Evolutionary conservation across 352 stramenopile species (phyloP), one percentile per base, ranked within the genome.

Genomic region (Phytopythium ostracodes): DNA sequence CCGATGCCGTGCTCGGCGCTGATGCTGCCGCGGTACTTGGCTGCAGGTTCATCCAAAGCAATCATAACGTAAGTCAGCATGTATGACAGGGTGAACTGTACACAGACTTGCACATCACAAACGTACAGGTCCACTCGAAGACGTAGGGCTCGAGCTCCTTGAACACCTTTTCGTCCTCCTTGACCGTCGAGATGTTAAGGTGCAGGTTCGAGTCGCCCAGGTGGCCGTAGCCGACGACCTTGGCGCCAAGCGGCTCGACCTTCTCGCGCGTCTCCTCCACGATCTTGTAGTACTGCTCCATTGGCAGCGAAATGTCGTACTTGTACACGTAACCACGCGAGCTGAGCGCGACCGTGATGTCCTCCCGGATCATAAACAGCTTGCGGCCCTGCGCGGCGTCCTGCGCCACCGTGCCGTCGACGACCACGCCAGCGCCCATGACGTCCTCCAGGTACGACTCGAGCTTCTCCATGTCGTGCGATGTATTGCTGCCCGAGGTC

Each of bases 1-100:
- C 97, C 97, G 51, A 99, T 88, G 52, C 97, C 97, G 74, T 99
- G 97, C 73, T 99, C 97, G 29, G 97, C 96, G 55, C 91, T 98
- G 65, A 99, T 98, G 62, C 95, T 99, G 42, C 97, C 97, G 43
- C 84, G 84, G 61, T 78, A 81, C 61, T 88, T 78, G 63, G 83
- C 79, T 60, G 54, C 12, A n/a, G 4, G 46, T 0, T 25, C 42
- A 47, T 58, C 49, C 4, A 14, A 47, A 47, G 36, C 11, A 54
- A 44, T 5, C 10, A 27, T 43, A 56, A 0, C 20, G 10, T 44
- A n/a, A 5, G 36, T 62, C 51, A 57, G 29, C n/a, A 17, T 52
- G 17, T 50, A 10, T 22, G 15, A 44, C 40, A 44, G 7, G 9
- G 40, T 44, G 40, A 44, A 0, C 17, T 1, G 22, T 44, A 44